Conservation (phyloP, 192 early-diverging fungal genomes). For the Gigaspora rosea region DNA sequence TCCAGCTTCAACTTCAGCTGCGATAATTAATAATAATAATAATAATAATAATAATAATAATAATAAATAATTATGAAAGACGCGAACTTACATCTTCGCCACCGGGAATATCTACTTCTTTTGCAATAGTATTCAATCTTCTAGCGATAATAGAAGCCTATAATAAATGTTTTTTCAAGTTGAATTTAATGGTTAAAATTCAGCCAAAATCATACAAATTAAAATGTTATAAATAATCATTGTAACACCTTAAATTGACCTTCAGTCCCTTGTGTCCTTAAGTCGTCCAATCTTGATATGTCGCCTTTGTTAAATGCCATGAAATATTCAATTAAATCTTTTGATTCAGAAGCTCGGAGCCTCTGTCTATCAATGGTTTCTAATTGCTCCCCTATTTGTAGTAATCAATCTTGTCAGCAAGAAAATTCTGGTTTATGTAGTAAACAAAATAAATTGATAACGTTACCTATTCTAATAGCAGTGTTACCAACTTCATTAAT, state of each 20-base stretch:
- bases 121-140: conserved; percentile 80
- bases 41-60: too few relatives aligned
- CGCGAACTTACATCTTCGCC: conserved; percentile 56
- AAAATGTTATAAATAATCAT: neutral
- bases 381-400: conserved; percentile 84
- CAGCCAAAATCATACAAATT: neutral
- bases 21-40: too few relatives aligned
- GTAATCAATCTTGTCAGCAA: neutral
- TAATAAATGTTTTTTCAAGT: neutral
- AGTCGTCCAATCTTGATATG: conserved; percentile 70
- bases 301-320: conserved; percentile 85
- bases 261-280: conserved; percentile 74
- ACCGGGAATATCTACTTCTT: conserved; percentile 75
- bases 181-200: neutral
- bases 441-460: neutral
- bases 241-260: conserved; percentile 73
- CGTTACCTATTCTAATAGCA: conserved; percentile 86
- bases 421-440: neutral
- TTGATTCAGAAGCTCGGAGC: conserved; percentile 81
- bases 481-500: conserved; percentile 94
- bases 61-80: too few relatives aligned
- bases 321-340: conserved; percentile 92
- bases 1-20: too few relatives aligned
- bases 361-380: conserved; percentile 94
- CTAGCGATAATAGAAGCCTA: conserved; percentile 85